phyloP scores from a whole-genome alignment of 495 filamentous ascomycete species.

The Lineolata rhizophorae region DNA sequence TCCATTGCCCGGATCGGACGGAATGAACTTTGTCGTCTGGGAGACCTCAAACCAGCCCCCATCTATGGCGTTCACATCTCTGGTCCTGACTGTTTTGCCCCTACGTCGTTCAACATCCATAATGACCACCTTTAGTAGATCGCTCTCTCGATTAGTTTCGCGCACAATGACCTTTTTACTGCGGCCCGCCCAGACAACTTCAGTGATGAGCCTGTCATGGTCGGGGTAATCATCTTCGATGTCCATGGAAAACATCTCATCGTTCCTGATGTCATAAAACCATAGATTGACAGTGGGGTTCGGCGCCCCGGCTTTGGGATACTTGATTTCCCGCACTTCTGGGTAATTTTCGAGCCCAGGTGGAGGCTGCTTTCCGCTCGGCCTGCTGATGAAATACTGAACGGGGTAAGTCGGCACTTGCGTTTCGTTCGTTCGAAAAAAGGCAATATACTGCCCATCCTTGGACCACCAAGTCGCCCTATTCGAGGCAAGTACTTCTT shows the following conservation, averaged over 20 bases:
- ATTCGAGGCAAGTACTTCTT: slow-evolving; percentile 69
- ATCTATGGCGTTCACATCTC: slow-evolving; percentile 61
- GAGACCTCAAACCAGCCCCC: slow-evolving; percentile 96
- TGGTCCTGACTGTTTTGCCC: slow-evolving; percentile 57
- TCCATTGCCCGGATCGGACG: slow-evolving; percentile 57
- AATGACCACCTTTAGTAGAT: slow-evolving; percentile 64
- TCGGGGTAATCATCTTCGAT: slow-evolving; percentile 58
- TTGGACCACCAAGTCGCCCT: slow-evolving; percentile 87
- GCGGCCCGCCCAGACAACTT: slow-evolving; percentile 71
- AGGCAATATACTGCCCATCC: slow-evolving; percentile 73
- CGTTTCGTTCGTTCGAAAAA: slow-evolving; percentile 81
- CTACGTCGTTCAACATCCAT: slow-evolving; percentile 55
- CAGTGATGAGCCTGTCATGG: slow-evolving; percentile 75
- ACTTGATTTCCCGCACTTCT: slow-evolving; percentile 81
- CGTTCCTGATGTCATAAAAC: slow-evolving; percentile 71
- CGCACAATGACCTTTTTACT: slow-evolving; percentile 56
- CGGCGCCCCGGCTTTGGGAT: slow-evolving; percentile 85
- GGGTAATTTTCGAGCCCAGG: slow-evolving; percentile 75
- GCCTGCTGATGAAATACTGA: slow-evolving; percentile 77
- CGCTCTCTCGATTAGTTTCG: slow-evolving; percentile 87
- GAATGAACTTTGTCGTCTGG: slow-evolving; percentile 67
- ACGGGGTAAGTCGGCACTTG: slow-evolving; percentile 82
- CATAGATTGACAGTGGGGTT: slow-evolving; percentile 74
- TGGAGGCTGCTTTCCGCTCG: slow-evolving; percentile 49
- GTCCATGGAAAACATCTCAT: slow-evolving; percentile 58